Percentiles rank a stretch among this genome's conserved stretches.
Evolutionary conservation across 495 filamentous ascomycete genomes (phyloP).

Genomic region (Penicillium odoratum): DNA sequence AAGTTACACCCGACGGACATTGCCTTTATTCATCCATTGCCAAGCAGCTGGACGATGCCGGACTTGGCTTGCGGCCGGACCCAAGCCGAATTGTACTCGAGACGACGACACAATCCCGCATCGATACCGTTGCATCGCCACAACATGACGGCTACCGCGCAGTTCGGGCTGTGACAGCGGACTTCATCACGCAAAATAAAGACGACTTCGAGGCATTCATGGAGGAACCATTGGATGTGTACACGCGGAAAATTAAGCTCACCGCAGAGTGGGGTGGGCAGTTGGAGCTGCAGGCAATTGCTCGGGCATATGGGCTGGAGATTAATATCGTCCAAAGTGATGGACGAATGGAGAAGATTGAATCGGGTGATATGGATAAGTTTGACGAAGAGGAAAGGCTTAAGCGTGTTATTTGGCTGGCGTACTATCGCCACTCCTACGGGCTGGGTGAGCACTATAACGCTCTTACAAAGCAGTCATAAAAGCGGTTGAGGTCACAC

Average conservation of each 20-base stretch:
- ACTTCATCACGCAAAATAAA: slow-evolving; percentile 56
- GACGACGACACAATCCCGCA: slow-evolving; percentile 37
- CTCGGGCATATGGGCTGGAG: slow-evolving; percentile 75
- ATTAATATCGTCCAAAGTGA: slow-evolving; percentile 84
- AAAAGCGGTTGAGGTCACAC: too few relatives aligned
- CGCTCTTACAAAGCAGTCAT: slow-evolving; percentile 55
- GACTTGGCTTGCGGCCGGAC: slow-evolving; percentile 49
- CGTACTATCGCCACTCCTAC: slow-evolving; percentile 91
- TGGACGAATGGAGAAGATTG: slow-evolving; percentile 75
- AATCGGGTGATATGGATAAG: slow-evolving; percentile 45
- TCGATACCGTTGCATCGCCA: slow-evolving; percentile 42
- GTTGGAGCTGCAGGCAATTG: slow-evolving; percentile 81
- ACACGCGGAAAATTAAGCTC: slow-evolving; percentile 74
- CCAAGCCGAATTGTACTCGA: slow-evolving; percentile 40
- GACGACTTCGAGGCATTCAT: slow-evolving; percentile 71
- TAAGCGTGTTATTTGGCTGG: slow-evolving; percentile 73
- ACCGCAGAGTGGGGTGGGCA: slow-evolving; percentile 98
- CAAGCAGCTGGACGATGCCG: slow-evolving; percentile 63
- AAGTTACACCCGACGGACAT: slow-evolving; percentile 88
- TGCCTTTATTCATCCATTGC: slow-evolving; percentile 94
- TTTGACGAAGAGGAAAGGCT: slow-evolving; percentile 45
- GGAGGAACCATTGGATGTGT: slow-evolving; percentile 75
- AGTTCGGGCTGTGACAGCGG: slow-evolving; percentile 52
- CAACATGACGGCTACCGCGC: slow-evolving; percentile 48
- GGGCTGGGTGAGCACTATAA: slow-evolving; percentile 98